phyloP scores from a whole-genome alignment of 768 basidiomycete species.

The Sporobolomyces phaffii region DNA sequence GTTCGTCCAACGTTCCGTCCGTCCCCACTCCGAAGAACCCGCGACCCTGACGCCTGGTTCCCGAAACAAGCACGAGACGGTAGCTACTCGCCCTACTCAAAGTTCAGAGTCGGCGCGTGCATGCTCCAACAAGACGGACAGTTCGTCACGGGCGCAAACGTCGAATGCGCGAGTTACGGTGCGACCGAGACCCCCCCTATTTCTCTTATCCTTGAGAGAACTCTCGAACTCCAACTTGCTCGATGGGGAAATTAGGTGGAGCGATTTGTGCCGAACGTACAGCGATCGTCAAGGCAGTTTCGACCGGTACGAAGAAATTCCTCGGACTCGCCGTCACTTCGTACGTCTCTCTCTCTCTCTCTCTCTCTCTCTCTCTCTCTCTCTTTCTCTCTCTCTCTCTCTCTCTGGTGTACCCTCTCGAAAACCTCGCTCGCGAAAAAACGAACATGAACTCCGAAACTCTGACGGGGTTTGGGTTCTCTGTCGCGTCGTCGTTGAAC shows the following conservation, averaged over 20 bases:
- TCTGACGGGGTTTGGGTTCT: not conserved
- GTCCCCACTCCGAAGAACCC: not conserved
- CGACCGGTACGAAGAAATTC: constrained; percentile 68
- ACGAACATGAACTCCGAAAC: too few species aligned
- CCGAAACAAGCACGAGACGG: constrained; percentile 52
- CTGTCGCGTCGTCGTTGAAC: too few species aligned
- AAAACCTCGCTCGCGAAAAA: too few species aligned
- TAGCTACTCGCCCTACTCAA: constrained; percentile 78
- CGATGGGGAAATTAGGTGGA: constrained; percentile 45
- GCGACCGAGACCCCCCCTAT: constrained; percentile 17
- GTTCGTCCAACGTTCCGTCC: not conserved
- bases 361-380: not conserved
- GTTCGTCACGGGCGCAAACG: constrained; percentile 77
- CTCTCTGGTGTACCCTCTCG: too few species aligned
- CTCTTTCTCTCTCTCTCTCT: not conserved
- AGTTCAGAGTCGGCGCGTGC: constrained; percentile 88
- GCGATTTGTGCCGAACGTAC: constrained; percentile 93
- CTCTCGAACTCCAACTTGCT: not conserved
- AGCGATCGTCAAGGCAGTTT: constrained; percentile 87
- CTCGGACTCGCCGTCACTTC: constrained; percentile 70
- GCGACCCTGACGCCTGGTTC: not conserved
- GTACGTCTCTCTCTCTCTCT: constrained; percentile 51
- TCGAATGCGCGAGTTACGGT: constrained; percentile 94
- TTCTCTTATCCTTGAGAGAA: not conserved
- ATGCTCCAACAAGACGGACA: constrained; percentile 63